A percentile compares a stretch with the other conserved stretches of the same genome.
These are phyloP conservation scores for Penicillium janthinellum DNA, from an alignment of 2,329 filamentous ascomycete species.

Conservation along the genomic window DNA sequence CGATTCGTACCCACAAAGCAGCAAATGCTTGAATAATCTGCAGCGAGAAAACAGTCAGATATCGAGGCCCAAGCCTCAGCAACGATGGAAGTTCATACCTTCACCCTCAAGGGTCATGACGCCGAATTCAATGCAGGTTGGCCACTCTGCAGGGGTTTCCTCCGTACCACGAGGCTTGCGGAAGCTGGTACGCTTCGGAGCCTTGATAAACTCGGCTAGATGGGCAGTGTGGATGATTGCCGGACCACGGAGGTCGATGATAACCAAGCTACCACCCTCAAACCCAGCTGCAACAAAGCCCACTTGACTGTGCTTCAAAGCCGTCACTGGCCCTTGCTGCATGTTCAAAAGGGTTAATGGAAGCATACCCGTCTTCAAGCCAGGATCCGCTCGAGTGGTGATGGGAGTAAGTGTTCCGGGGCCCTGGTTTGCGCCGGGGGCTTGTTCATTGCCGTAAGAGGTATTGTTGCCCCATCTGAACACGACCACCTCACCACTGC, in stretches of 20 bases:
- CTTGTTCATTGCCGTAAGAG: conserved; percentile 65
- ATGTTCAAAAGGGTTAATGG: conserved; percentile 81
- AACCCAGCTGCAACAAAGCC: conserved; percentile 89
- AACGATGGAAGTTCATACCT: conserved; percentile 42
- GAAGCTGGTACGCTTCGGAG: conserved; percentile 76
- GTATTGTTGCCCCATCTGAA: conserved; percentile 87
- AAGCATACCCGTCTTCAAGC: conserved; percentile 75
- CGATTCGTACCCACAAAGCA: conserved; percentile 87
- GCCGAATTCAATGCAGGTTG: conserved; percentile 83
- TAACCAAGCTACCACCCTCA: conserved; percentile 74
- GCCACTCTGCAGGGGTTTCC: conserved; percentile 65
- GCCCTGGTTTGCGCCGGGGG: conserved; percentile 57
- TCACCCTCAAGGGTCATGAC: conserved; percentile 94
- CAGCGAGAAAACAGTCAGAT: conserved; percentile 27
- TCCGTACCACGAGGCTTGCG: conserved; percentile 55
- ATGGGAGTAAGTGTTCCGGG: conserved; percentile 76
- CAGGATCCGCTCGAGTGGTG: conserved; percentile 68
- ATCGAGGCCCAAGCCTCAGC: neutral
- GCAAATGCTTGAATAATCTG: conserved; percentile 86
- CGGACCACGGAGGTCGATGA: conserved; percentile 88
- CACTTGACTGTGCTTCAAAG: conserved; percentile 82
- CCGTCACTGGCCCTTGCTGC: conserved; percentile 77
- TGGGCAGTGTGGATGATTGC: conserved; percentile 76
- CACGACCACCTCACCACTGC: conserved; percentile 79
- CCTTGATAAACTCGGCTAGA: conserved; percentile 71